Conservation (phyloP, 768 basidiomycete genomes). For the Tubosaeta sp. region DNA sequence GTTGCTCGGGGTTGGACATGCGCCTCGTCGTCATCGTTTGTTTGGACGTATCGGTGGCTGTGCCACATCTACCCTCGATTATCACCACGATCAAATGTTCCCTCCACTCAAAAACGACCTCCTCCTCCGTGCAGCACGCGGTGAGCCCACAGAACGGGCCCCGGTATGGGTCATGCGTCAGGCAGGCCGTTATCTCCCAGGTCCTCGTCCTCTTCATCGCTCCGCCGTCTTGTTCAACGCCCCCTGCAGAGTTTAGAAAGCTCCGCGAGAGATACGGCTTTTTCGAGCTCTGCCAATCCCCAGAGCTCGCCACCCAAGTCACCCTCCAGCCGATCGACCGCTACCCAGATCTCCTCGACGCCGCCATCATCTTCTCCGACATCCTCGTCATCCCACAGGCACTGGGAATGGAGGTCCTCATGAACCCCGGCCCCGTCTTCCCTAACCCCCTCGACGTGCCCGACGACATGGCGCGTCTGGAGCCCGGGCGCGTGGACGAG, state of each 20-base stretch:
- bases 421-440: conserved; percentile 91
- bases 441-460: conserved; percentile 81
- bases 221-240: not conserved
- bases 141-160: conserved; percentile 85
- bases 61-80: not conserved
- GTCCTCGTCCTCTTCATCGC: conserved; percentile 37
- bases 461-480: conserved; percentile 62
- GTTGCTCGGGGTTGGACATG: conserved; percentile 53
- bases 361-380: conserved; percentile 96
- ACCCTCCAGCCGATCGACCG: conserved; percentile 93
- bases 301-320: conserved; percentile 81
- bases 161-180: conserved; percentile 99
- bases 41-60: conserved; percentile 9
- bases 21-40: conserved; percentile 31
- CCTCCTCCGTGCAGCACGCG: conserved; percentile 80
- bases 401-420: conserved; percentile 91
- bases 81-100: conserved; percentile 35
- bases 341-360: conserved; percentile 84
- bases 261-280: conserved; percentile 86
- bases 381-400: conserved; percentile 98
- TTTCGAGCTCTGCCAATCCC: conserved; percentile 92
- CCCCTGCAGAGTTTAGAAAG: conserved; percentile 73
- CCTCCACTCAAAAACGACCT: conserved; percentile 84
- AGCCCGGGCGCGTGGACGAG: conserved; percentile 71
- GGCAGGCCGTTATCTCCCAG: conserved; percentile 93